Percentiles rank a stretch among this genome's conserved stretches.
These are phyloP conservation scores for Suillus plorans DNA, from an alignment of 768 basidiomycete genomes.

Conservation along the genomic window DNA sequence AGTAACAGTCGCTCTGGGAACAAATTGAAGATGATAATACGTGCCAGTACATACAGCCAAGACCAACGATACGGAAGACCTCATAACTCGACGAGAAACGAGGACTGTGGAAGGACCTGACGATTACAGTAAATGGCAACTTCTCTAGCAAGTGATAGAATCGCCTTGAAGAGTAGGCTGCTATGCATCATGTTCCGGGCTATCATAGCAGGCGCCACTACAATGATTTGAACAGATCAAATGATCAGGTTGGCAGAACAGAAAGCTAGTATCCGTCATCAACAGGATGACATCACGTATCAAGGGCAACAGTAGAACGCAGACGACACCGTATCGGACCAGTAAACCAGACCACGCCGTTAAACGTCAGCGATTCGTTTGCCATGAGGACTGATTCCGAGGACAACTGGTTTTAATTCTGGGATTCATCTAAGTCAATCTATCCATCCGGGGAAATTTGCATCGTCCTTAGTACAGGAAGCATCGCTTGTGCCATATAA, in stretches of 20 bases:
- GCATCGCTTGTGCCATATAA: constrained; percentile 1
- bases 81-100: background rate
- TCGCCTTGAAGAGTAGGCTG: background rate
- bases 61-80: background rate
- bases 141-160: background rate
- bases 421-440: background rate
- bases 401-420: background rate
- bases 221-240: background rate
- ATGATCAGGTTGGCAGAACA: background rate
- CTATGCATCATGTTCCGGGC: background rate
- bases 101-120: background rate
- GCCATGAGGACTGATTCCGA: constrained; percentile 1
- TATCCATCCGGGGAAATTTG: background rate
- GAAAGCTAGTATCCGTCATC: background rate
- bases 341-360: background rate
- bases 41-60: background rate
- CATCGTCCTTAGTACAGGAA: constrained; percentile 2
- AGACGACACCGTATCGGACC: background rate
- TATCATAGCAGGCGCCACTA: background rate
- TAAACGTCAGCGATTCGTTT: background rate
- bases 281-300: background rate
- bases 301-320: background rate
- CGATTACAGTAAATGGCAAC: background rate
- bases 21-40: background rate
- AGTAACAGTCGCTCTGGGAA: constrained; percentile 5